Percentiles rank a stretch among this genome's conserved stretches.
Conservation (phyloP, 257 asterid genomes). For the Nicotiana noctiflora region DNA sequence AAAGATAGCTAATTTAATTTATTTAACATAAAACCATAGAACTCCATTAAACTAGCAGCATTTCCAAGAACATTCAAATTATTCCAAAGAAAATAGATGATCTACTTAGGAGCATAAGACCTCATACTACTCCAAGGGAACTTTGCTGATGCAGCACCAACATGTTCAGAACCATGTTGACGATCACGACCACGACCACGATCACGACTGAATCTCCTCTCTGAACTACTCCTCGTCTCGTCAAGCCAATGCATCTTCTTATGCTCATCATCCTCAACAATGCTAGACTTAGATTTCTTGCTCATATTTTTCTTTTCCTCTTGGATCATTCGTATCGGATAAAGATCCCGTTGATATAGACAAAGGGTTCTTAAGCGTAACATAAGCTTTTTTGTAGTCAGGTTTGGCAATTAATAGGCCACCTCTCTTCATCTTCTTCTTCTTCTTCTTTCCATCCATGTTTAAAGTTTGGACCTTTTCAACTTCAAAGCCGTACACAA, state of each 20-base stretch:
- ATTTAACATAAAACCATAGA: neutral
- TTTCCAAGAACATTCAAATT: neutral
- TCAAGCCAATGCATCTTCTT: too few relatives aligned
- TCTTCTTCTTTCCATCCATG: too few relatives aligned
- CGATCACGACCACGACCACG: neutral
- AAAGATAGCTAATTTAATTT: too few relatives aligned
- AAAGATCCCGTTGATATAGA: conserved; percentile 56
- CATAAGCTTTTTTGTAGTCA: conserved; percentile 82
- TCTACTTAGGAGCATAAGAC: conserved; percentile 37
- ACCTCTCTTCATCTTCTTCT: conserved; percentile 84
- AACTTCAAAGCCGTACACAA: conserved; percentile 53
- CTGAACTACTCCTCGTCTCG: too few relatives aligned
- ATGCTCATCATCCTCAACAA: too few relatives aligned
- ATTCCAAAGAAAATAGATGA: neutral
- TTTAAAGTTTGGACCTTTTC: too few relatives aligned
- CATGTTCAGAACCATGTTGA: neutral
- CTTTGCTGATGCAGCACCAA: conserved; percentile 29
- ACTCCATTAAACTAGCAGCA: neutral
- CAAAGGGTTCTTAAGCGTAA: conserved; percentile 43
- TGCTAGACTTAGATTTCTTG: conserved; percentile 6
- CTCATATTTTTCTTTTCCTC: conserved; percentile 41
- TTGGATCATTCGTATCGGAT: conserved; percentile 56
- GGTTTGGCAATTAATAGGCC: conserved; percentile 62
- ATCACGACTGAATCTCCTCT: too few relatives aligned
- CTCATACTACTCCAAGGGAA: conserved; percentile 92